Evolutionary conservation across 2,329 filamentous ascomycete genomes (phyloP).

Genomic region (Monosporascus sp.): DNA sequence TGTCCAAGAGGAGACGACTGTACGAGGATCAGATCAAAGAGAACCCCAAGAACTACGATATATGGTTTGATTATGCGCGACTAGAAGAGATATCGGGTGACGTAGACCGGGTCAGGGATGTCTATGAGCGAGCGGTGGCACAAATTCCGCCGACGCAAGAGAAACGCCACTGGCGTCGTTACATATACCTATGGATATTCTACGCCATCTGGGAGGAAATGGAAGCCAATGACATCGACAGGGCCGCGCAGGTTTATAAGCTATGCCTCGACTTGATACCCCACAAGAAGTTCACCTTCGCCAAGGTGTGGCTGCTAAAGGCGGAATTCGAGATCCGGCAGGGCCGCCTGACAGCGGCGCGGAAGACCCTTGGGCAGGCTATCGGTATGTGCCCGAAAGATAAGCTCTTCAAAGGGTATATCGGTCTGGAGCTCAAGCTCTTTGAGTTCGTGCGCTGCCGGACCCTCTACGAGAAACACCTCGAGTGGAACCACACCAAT

Average conservation of each 20-base stretch:
- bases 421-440: conserved; percentile 86
- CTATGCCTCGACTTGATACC: conserved; percentile 84
- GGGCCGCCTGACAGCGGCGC: conserved; percentile 69
- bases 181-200: conserved; percentile 97
- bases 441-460: conserved; percentile 93
- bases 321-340: conserved; percentile 92
- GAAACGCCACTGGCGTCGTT: conserved; percentile 94
- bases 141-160: conserved; percentile 93
- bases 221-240: conserved; percentile 70
- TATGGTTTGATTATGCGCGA: conserved; percentile 92
- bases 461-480: conserved; percentile 87
- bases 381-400: conserved; percentile 96
- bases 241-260: conserved; percentile 85
- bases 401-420: conserved; percentile 88
- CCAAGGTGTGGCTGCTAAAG: conserved; percentile 92
- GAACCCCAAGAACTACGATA: conserved; percentile 94
- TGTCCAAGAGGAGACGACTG: conserved; percentile 87
- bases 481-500: conserved; percentile 87
- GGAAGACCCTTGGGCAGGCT: conserved; percentile 84
- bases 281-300: conserved; percentile 95
- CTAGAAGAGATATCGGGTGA: conserved; percentile 85
- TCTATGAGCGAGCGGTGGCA: conserved; percentile 93
- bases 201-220: conserved; percentile 95
- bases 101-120: conserved; percentile 76
- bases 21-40: conserved; percentile 94